Evolutionary conservation across 83 land plant species (phyloP).

Genomic region (Picea abies): DNA sequence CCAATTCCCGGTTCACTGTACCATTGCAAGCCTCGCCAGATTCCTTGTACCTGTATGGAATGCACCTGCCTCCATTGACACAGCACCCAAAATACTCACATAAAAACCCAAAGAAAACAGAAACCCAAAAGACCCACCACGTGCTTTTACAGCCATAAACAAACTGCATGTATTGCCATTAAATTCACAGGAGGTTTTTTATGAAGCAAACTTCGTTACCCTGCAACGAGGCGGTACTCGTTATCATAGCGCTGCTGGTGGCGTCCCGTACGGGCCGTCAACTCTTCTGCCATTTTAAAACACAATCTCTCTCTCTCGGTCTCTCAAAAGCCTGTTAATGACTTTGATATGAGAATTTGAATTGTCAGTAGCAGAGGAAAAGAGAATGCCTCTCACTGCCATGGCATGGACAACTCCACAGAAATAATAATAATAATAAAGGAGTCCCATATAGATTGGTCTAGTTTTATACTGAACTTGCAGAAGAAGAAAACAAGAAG

Average conservation of each 20-base stretch:
- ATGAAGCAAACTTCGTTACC: neutral
- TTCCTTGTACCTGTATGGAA: conserved; percentile 8
- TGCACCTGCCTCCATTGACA: conserved; percentile 12
- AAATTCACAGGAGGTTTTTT: neutral
- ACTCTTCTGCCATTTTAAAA: neutral
- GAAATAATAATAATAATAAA: too few relatives aligned
- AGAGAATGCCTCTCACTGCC: too few relatives aligned
- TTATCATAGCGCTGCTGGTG: conserved; percentile 5
- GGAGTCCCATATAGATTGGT: too few relatives aligned
- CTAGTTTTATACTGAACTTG: too few relatives aligned
- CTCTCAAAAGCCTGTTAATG: too few relatives aligned
- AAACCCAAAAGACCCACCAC: neutral
- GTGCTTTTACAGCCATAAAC: neutral
- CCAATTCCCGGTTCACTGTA: neutral
- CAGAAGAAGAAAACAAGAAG: too few relatives aligned
- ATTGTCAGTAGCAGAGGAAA: too few relatives aligned
- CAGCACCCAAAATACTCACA: neutral
- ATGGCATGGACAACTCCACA: too few relatives aligned
- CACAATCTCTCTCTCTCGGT: neutral
- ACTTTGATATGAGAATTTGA: too few relatives aligned
- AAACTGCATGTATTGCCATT: neutral
- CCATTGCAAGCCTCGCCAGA: neutral
- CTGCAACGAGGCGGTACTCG: conserved; percentile 8
- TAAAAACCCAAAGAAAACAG: neutral
- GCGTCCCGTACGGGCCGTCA: neutral